Base-by-base conservation (phyloP, 2,329 filamentous ascomycete genomes). In the Elsinoe fawcettii region DNA sequence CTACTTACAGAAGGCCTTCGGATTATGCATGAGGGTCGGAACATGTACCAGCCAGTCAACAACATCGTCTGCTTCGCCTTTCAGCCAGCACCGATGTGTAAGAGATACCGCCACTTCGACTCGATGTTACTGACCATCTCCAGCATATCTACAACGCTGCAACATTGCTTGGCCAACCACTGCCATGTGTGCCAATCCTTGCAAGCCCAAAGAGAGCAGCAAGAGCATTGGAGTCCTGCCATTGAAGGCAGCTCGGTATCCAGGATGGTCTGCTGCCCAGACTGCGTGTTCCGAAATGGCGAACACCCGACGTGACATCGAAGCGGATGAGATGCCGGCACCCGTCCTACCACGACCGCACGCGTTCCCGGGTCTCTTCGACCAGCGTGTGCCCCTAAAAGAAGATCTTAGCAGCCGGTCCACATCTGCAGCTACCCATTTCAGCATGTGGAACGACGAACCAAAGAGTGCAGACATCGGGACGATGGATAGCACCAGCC, bases 1-100 rank as follows among this genome's bases (percentile, higher is more conserved):
- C 70, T 90, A 56, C 80, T 95, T 58, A 84, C 86, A 49, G 88
- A 92, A 66, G 85, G 87, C 0, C 83, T 90, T 58, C 61, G 64
- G 37, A 57, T 59, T 18, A 16, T 59, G 20, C 58, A 60, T 34
- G 60, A 63, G 27, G 64, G 65, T 5, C 63, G 64, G 6, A 22
- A 63, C 1, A 62, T 66, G 7, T 82, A 87, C 62, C 83, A 88
- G 64, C 76, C 83, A 39, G 74, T 87, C 60, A 87, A 85, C 66
- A 88, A 91, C 64, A 71, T 90, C 44, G 80, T 90, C 22, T 80
- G 81, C 12, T 93, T 95, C 70, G 85, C 89, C 1, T 95, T 95
- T 65, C 88, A 93, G 66, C 88, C 93, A 74, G 90, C 87, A 32
- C 89, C 90, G 1, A 72, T 87, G 56, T 79, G 89, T 92, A 74